Percentiles rank a stretch among this genome's conserved stretches.
Evolutionary conservation across 805 yeast genomes (phyloP).

Genomic region (Saturnispora zaruensis): DNA sequence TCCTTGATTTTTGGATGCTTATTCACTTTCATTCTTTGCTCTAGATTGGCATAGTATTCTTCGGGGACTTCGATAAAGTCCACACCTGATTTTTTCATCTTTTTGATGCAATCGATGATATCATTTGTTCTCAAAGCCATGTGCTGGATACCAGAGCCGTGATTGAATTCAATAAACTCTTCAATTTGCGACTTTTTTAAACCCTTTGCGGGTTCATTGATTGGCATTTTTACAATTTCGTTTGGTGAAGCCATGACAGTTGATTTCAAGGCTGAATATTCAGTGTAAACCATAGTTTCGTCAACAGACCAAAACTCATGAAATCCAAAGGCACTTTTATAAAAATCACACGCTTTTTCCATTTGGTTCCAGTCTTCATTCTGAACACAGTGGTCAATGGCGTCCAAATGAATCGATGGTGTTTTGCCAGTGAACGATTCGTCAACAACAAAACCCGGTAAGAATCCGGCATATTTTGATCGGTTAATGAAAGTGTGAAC

Average conservation of each 20-base stretch:
- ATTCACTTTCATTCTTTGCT: constrained; percentile 31
- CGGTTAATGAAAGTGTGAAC: constrained; percentile 59
- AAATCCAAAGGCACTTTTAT: constrained; percentile 59
- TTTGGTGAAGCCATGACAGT: constrained; percentile 67
- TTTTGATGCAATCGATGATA: constrained; percentile 47
- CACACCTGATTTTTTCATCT: constrained; percentile 53
- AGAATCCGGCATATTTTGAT: constrained; percentile 20
- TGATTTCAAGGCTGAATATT: constrained; percentile 59
- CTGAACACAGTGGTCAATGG: constrained; percentile 75
- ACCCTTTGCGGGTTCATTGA: constrained; percentile 77
- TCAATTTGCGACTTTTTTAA: constrained; percentile 66
- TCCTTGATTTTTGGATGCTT: constrained; percentile 43
- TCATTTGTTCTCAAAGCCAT: constrained; percentile 59
- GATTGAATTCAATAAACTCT: constrained; percentile 65
- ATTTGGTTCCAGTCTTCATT: constrained; percentile 65
- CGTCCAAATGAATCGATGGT: constrained; percentile 27
- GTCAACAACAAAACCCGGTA: constrained; percentile 18
- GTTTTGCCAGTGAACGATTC: not conserved
- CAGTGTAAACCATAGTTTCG: constrained; percentile 64
- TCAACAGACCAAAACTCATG: constrained; percentile 81
- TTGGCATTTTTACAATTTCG: constrained; percentile 66
- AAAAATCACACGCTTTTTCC: constrained; percentile 48
- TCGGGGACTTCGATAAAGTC: constrained; percentile 57
- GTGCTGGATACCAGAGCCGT: constrained; percentile 83
- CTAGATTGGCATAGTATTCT: constrained; percentile 46